phyloP scores from a whole-genome alignment of 2,329 filamentous ascomycete genomes.

The Penicillium brasilianum region DNA sequence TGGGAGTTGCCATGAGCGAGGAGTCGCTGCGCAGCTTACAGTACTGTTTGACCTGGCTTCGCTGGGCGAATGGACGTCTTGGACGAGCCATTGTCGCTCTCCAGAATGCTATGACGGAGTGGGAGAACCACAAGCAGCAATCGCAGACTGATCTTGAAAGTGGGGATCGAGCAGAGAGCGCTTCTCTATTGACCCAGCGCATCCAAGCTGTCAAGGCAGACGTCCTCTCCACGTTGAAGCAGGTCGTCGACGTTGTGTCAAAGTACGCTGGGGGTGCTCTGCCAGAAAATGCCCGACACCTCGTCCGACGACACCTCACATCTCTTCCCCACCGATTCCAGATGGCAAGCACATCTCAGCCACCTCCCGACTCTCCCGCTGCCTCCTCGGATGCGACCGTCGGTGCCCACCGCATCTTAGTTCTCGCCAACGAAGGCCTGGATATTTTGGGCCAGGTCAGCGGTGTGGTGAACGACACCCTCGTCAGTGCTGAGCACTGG shows the following conservation, averaged over 20 bases:
- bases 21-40: conserved; percentile 83
- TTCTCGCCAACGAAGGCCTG: conserved; percentile 85
- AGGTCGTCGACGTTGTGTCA: conserved; percentile 82
- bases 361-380: conserved; percentile 39
- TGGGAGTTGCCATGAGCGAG: conserved; percentile 89
- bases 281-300: conserved; percentile 81
- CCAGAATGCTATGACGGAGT: conserved; percentile 77
- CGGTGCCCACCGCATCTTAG: conserved; percentile 75
- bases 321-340: conserved; percentile 84
- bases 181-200: conserved; percentile 48
- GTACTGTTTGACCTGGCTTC: conserved; percentile 80
- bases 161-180: conserved; percentile 28
- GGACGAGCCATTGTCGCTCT: conserved; percentile 75
- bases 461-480: conserved; percentile 83
- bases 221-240: conserved; percentile 77
- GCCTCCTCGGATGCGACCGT: conserved; percentile 54
- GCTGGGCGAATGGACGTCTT: conserved; percentile 81
- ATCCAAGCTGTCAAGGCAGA: conserved; percentile 73
- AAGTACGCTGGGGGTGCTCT: conserved; percentile 90
- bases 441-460: conserved; percentile 95
- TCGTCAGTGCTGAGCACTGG: conserved; percentile 90
- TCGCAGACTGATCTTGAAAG: conserved; percentile 34
- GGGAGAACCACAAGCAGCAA: conserved; percentile 59
- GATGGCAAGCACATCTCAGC: conserved; percentile 64
- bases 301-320: conserved; percentile 83